Conservation (phyloP, 441 rosid genomes). For the Croton setiger region DNA sequence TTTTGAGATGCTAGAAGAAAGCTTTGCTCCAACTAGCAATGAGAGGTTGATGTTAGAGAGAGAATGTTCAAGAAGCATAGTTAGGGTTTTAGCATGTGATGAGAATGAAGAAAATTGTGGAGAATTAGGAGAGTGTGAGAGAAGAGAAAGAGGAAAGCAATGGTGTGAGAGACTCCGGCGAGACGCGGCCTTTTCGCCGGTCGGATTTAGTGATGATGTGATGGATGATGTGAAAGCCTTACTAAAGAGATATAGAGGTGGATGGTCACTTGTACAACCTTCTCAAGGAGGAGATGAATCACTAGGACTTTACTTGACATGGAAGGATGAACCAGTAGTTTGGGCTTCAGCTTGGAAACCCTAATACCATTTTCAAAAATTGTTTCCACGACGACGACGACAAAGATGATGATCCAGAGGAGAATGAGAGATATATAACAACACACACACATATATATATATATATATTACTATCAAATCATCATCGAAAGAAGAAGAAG, state of each 20-base stretch:
- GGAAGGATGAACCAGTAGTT: constrained; percentile 68
- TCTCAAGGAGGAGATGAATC: constrained; percentile 33
- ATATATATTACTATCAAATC: not conserved
- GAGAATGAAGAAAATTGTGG: constrained; percentile 12
- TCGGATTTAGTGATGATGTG: constrained; percentile 60
- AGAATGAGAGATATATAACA: not conserved
- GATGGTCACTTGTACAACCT: constrained; percentile 52
- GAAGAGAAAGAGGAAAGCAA: constrained; percentile 60
- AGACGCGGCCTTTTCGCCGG: constrained; percentile 25
- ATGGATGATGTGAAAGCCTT: constrained; percentile 68
- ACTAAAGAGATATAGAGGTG: constrained; percentile 54
- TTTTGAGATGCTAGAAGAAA: constrained; percentile 72
- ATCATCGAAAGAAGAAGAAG: not conserved
- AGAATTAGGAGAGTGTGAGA: constrained; percentile 42
- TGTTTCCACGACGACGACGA: no score
- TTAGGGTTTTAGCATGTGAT: constrained; percentile 68
- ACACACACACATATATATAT: not conserved
- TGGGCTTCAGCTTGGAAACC: constrained; percentile 89
- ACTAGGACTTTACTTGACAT: constrained; percentile 51
- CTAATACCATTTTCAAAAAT: constrained; percentile 21
- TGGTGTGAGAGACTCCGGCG: constrained; percentile 47
- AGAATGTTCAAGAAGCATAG: constrained; percentile 63
- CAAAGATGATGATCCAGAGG: not conserved
- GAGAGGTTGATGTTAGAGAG: constrained; percentile 66
- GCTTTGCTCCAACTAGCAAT: constrained; percentile 58